Evolutionary conservation across 306 rosid species (phyloP).

Genomic region (Castanopsis chinensis): DNA sequence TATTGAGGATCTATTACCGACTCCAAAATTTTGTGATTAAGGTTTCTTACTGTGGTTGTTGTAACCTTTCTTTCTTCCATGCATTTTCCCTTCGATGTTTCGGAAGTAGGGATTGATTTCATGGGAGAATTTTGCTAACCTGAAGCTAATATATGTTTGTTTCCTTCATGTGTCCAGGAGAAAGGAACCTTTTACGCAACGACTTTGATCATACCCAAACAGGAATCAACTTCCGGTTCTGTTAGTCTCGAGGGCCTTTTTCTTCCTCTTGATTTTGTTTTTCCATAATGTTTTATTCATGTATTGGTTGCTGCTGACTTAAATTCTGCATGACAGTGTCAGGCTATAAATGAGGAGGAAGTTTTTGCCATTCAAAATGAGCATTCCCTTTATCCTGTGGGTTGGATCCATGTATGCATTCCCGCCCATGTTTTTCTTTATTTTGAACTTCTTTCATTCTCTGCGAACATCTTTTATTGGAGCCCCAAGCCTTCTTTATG

Average conservation of each 20-base stretch:
- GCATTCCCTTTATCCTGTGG: constrained; percentile 67
- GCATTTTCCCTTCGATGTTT: constrained; percentile 1
- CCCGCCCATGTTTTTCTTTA: background rate
- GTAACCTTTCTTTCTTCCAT: background rate
- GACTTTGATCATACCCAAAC: constrained; percentile 85
- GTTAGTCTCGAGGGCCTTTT: constrained; percentile 42
- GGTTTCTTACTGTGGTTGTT: no score
- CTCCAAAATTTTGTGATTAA: no score
- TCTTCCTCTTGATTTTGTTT: constrained; percentile 11
- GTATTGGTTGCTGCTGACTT: constrained; percentile 35
- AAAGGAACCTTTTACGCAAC: constrained; percentile 65
- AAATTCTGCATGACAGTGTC: constrained; percentile 54
- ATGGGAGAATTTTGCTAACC: constrained; percentile 1
- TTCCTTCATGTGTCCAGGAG: constrained; percentile 45
- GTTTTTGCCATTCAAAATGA: constrained; percentile 67
- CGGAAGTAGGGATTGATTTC: constrained; percentile 9
- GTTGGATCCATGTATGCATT: constrained; percentile 82
- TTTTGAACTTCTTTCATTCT: background rate
- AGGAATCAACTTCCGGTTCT: constrained; percentile 78
- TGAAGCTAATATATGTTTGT: constrained; percentile 24
- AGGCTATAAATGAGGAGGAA: constrained; percentile 77
- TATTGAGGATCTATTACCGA: no score
- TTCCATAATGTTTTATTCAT: constrained; percentile 20
- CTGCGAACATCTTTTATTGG: background rate
- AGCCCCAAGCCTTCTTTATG: background rate